A percentile compares a stretch with the other conserved stretches of the same genome.
Evolutionary conservation across 2,329 filamentous ascomycete species (phyloP).

Genomic region (Lanzia echinophila): DNA sequence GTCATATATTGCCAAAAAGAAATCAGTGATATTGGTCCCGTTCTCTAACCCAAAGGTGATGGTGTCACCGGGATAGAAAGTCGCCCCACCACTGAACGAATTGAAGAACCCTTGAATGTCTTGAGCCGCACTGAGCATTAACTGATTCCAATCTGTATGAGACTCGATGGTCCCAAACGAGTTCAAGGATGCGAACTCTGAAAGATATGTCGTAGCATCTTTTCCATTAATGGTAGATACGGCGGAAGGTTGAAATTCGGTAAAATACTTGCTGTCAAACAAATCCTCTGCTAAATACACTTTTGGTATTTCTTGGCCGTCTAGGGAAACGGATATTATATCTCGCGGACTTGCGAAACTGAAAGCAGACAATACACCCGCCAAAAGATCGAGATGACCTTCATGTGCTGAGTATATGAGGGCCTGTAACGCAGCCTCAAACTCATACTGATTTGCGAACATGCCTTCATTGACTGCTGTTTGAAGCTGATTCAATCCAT

Average conservation of each 20-base stretch:
- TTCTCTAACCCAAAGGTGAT: constrained; percentile 34
- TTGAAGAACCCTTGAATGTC: constrained; percentile 30
- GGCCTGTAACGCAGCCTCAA: constrained; percentile 48
- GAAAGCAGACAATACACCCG: constrained; percentile 45
- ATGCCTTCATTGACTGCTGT: constrained; percentile 33
- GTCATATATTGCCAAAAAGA: constrained; percentile 30
- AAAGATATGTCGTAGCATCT: constrained; percentile 41
- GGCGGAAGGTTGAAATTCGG: constrained; percentile 33
- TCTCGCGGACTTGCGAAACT: constrained; percentile 40
- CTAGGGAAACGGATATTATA: constrained; percentile 52
- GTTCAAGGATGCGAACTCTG: constrained; percentile 35
- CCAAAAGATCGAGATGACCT: constrained; percentile 51
- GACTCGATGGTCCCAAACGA: constrained; percentile 29
- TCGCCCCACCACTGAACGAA: constrained; percentile 28
- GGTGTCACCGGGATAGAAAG: constrained; percentile 34
- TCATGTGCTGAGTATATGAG: constrained; percentile 49
- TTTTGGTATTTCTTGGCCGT: constrained; percentile 40
- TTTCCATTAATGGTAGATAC: constrained; percentile 49
- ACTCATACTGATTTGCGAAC: constrained; percentile 48
- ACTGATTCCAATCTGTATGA: constrained; percentile 34
- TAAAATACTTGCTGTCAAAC: constrained; percentile 28
- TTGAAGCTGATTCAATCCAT: constrained; percentile 38
- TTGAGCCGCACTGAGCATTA: constrained; percentile 19
- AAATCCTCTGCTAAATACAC: constrained; percentile 27
- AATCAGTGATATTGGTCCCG: constrained; percentile 28